A percentile compares a stretch with the other conserved stretches of the same genome.
Evolutionary conservation across 2,329 filamentous ascomycete species (phyloP).

Genomic region (Epichloe amarillans): DNA sequence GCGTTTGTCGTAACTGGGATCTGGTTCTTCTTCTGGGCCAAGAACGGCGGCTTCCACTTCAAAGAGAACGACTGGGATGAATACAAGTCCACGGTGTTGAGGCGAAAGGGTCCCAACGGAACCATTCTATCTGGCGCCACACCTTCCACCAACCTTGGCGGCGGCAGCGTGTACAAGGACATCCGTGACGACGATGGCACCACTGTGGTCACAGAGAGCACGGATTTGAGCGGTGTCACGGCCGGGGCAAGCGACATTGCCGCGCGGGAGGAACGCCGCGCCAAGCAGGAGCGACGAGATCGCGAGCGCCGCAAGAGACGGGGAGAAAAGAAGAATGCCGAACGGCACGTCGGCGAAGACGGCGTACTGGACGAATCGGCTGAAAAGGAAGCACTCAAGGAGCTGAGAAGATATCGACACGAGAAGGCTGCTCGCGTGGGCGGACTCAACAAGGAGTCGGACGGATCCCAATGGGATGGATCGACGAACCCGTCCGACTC

Average conservation of each 20-base stretch:
- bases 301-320: conserved; percentile 19
- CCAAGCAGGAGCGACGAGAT: conserved; percentile 36
- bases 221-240: conserved; percentile 40
- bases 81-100: conserved; percentile 88
- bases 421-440: conserved; percentile 80
- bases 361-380: conserved; percentile 50
- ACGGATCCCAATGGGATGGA: conserved; percentile 70
- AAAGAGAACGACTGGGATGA: conserved; percentile 86
- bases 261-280: conserved; percentile 42
- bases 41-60: conserved; percentile 88
- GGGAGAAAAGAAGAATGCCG: conserved; percentile 27
- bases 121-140: conserved; percentile 75
- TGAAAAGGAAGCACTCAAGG: conserved; percentile 49
- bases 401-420: conserved; percentile 71
- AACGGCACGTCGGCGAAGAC: conserved; percentile 39
- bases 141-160: conserved; percentile 70
- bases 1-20: conserved; percentile 62
- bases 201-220: conserved; percentile 32
- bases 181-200: conserved; percentile 38
- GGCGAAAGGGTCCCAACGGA: conserved; percentile 80
- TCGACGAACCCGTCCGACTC: conserved; percentile 53
- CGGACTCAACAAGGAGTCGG: conserved; percentile 71
- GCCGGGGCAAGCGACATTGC: conserved; percentile 42
- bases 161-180: conserved; percentile 72
- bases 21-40: conserved; percentile 99